Evolutionary conservation across 257 asterid genomes (phyloP).

Genomic region (Buddleja alternifolia): DNA sequence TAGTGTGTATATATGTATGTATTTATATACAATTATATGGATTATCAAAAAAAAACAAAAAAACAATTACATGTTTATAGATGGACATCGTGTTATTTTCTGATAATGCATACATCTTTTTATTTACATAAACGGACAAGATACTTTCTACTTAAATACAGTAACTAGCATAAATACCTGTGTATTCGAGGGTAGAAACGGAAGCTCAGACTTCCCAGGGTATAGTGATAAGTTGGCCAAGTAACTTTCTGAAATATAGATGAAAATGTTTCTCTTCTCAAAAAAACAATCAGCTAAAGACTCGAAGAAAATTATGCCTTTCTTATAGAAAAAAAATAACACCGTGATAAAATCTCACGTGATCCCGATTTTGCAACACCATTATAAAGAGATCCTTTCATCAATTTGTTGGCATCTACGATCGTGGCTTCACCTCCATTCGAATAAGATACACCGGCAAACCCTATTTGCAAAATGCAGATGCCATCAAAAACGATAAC

Average conservation of each 20-base stretch:
- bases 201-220: slow-evolving; percentile 92
- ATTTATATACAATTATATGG: too few species aligned
- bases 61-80: too few species aligned
- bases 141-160: slow-evolving; percentile 13
- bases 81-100: not conserved
- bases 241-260: slow-evolving; percentile 74
- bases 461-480: slow-evolving; percentile 81
- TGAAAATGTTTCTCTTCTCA: slow-evolving; percentile 28
- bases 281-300: slow-evolving; percentile 16
- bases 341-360: slow-evolving; percentile 55
- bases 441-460: slow-evolving; percentile 55
- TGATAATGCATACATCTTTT: not conserved
- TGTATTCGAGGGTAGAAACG: slow-evolving; percentile 87
- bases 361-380: slow-evolving; percentile 72
- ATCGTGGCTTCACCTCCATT: slow-evolving; percentile 46
- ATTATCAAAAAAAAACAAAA: too few species aligned
- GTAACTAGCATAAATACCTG: slow-evolving; percentile 51
- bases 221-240: slow-evolving; percentile 93
- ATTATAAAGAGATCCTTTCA: slow-evolving; percentile 75
- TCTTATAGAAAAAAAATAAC: slow-evolving; percentile 31
- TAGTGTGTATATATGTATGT: too few species aligned
- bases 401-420: slow-evolving; percentile 62
- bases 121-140: not conserved
- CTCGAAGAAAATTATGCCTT: slow-evolving; percentile 7
- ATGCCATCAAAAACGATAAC: slow-evolving; percentile 72